These are phyloP conservation scores for Lepidium didymum DNA, from an alignment of 345 rosid genomes.

Conservation along the genomic window DNA sequence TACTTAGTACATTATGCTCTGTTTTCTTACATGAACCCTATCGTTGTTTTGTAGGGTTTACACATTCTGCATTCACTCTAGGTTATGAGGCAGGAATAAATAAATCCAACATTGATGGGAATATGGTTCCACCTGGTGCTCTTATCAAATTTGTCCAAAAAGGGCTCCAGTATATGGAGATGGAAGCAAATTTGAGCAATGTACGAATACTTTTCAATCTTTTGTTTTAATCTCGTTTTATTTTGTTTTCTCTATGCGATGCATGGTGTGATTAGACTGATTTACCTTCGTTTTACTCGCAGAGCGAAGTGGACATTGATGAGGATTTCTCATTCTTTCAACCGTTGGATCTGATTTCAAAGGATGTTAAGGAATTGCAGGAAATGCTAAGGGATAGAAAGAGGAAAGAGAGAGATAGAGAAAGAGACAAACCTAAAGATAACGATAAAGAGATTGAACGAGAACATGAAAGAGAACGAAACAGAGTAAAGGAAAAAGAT, in stretches of 20 bases:
- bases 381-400: constrained; percentile 73
- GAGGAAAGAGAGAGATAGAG: constrained; percentile 66
- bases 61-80: constrained; percentile 79
- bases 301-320: constrained; percentile 75
- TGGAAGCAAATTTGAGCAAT: constrained; percentile 90
- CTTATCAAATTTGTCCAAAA: constrained; percentile 84
- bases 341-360: constrained; percentile 93
- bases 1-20: background rate
- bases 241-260: background rate
- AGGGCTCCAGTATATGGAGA: constrained; percentile 95
- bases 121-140: constrained; percentile 93
- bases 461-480: constrained; percentile 56
- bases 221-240: background rate
- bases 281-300: constrained; percentile 5
- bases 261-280: background rate
- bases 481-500: constrained; percentile 63
- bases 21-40: background rate
- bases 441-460: constrained; percentile 43
- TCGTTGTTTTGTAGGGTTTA: constrained; percentile 49
- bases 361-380: constrained; percentile 70
- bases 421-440: constrained; percentile 40
- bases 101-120: constrained; percentile 83
- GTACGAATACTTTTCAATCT: constrained; percentile 36
- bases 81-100: constrained; percentile 94
- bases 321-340: constrained; percentile 96